Evolutionary conservation across 1,284 basidiomycete genomes (phyloP).

Genomic region (Cutaneotrichosporon cavernicola): DNA sequence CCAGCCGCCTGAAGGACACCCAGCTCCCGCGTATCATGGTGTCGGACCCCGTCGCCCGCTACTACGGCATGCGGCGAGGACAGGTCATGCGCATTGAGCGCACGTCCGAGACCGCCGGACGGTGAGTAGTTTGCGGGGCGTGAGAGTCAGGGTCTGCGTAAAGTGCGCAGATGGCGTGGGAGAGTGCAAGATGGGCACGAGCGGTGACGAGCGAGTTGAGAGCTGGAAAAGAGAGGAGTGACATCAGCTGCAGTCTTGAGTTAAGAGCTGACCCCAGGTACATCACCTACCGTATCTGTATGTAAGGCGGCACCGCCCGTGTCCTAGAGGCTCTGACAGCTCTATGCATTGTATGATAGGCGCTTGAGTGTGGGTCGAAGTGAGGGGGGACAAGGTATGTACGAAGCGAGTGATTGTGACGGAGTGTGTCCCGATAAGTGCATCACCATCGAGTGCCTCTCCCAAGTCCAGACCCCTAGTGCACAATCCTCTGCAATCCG

Average conservation of each 20-base stretch:
- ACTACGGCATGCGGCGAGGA: conserved; percentile 91
- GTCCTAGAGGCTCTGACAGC: background rate
- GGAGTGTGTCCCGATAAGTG: too few relatives aligned
- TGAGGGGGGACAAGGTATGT: background rate
- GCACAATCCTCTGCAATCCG: background rate
- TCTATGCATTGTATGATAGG: conserved; percentile 19
- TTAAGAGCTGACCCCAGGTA: conserved; percentile 33
- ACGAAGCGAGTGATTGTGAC: too few relatives aligned
- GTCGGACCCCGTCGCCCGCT: conserved; percentile 92
- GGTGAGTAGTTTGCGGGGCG: conserved; percentile 56
- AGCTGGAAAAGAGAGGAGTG: background rate
- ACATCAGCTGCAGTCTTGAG: background rate
- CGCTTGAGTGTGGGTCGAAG: background rate
- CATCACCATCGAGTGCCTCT: too few relatives aligned
- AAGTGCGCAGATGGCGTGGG: background rate
- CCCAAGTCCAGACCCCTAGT: too few relatives aligned
- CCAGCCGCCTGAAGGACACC: conserved; percentile 92
- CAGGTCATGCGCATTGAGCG: conserved; percentile 99
- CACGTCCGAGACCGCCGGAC: conserved; percentile 92
- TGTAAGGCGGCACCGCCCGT: conserved; percentile 30
- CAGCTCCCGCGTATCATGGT: conserved; percentile 96
- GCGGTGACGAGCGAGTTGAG: background rate
- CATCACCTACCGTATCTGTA: conserved; percentile 53
- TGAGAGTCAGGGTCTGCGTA: background rate
- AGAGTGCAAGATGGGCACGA: background rate